Evolutionary conservation across 148 eudicot species (phyloP), one percentile per base, ranked within the genome.

Genomic region (Fagopyrum tataricum): DNA sequence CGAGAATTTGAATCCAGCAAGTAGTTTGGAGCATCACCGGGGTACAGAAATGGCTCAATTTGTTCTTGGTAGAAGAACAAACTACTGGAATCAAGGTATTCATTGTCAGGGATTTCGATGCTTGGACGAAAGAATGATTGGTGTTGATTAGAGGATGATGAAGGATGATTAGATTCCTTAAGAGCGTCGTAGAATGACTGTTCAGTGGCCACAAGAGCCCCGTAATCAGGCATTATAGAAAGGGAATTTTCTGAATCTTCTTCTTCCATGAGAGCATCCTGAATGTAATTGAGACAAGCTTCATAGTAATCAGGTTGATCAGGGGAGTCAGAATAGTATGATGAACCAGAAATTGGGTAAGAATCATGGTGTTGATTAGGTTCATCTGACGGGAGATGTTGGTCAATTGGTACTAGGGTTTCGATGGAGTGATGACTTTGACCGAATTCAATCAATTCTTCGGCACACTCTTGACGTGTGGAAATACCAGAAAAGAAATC

Each of bases 211-310:
- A 79, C 80, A 9, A 86, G 75, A 7, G 83, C 89, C 73, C 79
- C 56, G 43, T 69, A 78, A 52, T 86, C 87, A 44, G 69, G 76
- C 41, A 80, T 67, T 73, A 74, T 67, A 15, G 71, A 67, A 4
- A 76, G 75, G 52, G 79, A 76, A 31, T 77, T 79, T 23, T 84
- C 89, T 62, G 80, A 42, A 40, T 83, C 79, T 76, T 86, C 85
- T 73, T 86, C 85, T 72, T 86, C 89, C 82, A 84, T 80, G 66
- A 86, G 87, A 76, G 82, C 82, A 56, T 84, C 84, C 64, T 78
- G 79, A 10, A 86, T 80, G 79, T 72, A 84, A 61, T 71, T 76
- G 26, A 84, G 79, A 71, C 81, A 78, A 21, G 74, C 78, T 70
- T 80, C 84, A 44, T 74, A 69, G 67, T 77, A 85, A 44, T 78